Evolutionary conservation across 495 filamentous ascomycete species (phyloP), one percentile per base, ranked within the genome.

Genomic region (Daldinia decipiens): DNA sequence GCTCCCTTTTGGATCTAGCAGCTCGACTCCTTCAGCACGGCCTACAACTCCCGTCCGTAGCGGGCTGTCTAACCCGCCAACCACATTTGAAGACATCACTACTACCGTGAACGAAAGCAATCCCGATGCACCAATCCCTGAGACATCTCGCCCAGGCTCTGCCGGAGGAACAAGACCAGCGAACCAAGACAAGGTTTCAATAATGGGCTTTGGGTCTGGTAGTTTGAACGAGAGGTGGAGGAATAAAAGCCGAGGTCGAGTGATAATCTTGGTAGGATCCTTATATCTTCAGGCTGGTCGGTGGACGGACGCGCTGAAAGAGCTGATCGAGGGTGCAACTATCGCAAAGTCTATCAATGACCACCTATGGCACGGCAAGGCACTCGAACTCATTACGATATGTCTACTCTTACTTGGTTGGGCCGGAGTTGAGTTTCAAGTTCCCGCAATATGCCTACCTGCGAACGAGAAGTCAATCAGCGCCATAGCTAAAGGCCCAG

Each of bases 331-430:
- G 59, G 91, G 90, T 53, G 93, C 91, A 7, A 86, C 87, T 11
- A 86, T 89, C 67, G 92, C 93, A 15, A 92, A 91, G 76, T 88
- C 87, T 36, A 88, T 90, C 70, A 94, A 92, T 76, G 95, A 98
- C 78, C 92, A 97, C 82, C 77, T 97, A 7, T 99, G 95, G 95
- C 93, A 98, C 83, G 95, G 91, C 12, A 99, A 98, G 80, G 94
- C 92, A 3, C 85, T 98, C 32, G 95, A 98, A 74, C 89, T 92
- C 9, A 91, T 95, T 68, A 80, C 94, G 13, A 86, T 97, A 52
- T 90, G 89, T 76, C 84, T 98, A 65, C 71, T 98, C 31, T 88
- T 98, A 81, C 87, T 96, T 54, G 91, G 90, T 58, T 96, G 93
- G 91, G 86, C 89, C 52, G 91, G 91, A 13, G 84, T 94, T 76